Evolutionary conservation across 108 stramenopile species (phyloP), one percentile per base, ranked within the genome.

Genomic region (Epipyxis sp.): DNA sequence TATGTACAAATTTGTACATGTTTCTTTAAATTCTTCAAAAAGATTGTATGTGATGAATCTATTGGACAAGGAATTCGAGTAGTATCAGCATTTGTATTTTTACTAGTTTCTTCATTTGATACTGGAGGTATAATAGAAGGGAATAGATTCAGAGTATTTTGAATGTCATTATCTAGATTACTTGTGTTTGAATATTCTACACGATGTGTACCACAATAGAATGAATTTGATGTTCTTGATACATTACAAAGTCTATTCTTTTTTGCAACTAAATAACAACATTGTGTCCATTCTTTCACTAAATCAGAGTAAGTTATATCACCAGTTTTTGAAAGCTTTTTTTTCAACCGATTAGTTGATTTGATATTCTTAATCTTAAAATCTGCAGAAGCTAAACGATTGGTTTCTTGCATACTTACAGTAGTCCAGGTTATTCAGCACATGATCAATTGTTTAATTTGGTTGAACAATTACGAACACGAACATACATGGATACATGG

Each of bases 11-110:
- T 57, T 42, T 74, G 40, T 10, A 35, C 43, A 37, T 74, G 71
- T 35, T 13, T 42, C 6, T 74, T 32, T 13, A 74, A 27, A 74
- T 74, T 74, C 3, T 27, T 3, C 6, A 13, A 29, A 57, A 30
- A 74, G 44, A 74, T 74, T 13, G n/a, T 74, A 42, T 74, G 71
- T 43, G 71, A 74, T 6, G 71, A 42, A 57, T 74, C 71, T 34
- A 74, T 10, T 30, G 71, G 71, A 37, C 71, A 74, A 34, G 71
- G 71, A 32, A 74, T 74, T 10, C 71, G 44, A 65, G 20, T 20
- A 50, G 13, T 50, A 50, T 20, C 20, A 13, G 6, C 13, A 50
- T 50, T 50, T 13, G 13, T 50, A 50, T 20, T 20, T 50, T 50
- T 50, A 50, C 13, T 50, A 50, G 46, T 50, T n/a, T n/a, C n/a